phyloP scores from a whole-genome alignment of 75 land plant genomes.

The Pseudotsuga menziesii region DNA sequence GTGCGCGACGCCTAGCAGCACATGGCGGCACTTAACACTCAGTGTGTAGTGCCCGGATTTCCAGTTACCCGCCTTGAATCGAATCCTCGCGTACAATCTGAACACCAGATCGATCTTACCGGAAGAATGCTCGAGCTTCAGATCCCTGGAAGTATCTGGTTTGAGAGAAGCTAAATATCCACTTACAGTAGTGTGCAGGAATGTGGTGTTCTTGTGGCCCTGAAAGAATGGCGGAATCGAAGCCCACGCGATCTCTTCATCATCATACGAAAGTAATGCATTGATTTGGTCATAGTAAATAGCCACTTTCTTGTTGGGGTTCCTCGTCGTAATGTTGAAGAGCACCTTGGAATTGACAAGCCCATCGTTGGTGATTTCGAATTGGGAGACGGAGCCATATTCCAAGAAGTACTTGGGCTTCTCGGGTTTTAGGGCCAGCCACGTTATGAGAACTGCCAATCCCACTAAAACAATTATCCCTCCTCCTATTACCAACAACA shows the following conservation, averaged over 20 bases:
- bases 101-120: slow-evolving; percentile 21
- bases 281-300: slow-evolving; percentile 30
- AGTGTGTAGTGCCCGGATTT: slow-evolving; percentile 26
- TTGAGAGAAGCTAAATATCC: slow-evolving; percentile 2
- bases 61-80: slow-evolving; percentile 38
- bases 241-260: slow-evolving; percentile 14
- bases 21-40: slow-evolving; percentile 21
- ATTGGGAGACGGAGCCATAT: slow-evolving; percentile 11
- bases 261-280: slow-evolving; percentile 10
- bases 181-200: slow-evolving; percentile 1
- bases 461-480: slow-evolving; percentile 18
- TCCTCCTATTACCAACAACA: neutral
- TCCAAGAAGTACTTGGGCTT: slow-evolving; percentile 20
- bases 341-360: slow-evolving; percentile 20
- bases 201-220: slow-evolving; percentile 21
- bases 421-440: slow-evolving; percentile 16
- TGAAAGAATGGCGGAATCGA: slow-evolving; percentile 22
- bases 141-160: neutral
- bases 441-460: slow-evolving; percentile 16
- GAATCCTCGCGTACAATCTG: slow-evolving; percentile 8
- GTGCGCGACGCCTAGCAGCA: no score
- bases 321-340: slow-evolving; percentile 16
- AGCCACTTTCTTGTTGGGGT: slow-evolving; percentile 28
- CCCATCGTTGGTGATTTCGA: slow-evolving; percentile 8
- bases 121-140: slow-evolving; percentile 2